A percentile compares a stretch with the other conserved stretches of the same genome.
Conservation (phyloP, 75 land plant species). For the Selaginella tamariscina region DNA sequence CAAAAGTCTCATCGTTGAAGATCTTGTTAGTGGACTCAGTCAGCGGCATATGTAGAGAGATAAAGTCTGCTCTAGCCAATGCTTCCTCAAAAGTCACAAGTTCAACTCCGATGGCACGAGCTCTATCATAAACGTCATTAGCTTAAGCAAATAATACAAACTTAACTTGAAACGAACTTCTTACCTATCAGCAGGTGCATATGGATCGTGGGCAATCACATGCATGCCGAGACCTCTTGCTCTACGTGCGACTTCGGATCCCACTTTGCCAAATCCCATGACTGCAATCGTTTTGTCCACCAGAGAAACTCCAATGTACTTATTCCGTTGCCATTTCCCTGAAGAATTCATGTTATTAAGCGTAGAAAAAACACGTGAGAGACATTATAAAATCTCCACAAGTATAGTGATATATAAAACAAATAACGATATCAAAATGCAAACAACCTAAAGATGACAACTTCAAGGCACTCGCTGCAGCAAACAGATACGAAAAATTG, state of each 20-base stretch:
- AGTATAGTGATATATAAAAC: no score
- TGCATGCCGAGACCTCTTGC: slow-evolving; percentile 59
- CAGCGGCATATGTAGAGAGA: slow-evolving; percentile 56
- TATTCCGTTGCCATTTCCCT: slow-evolving; percentile 56
- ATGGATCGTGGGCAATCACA: slow-evolving; percentile 59
- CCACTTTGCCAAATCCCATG: slow-evolving; percentile 66
- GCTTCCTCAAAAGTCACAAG: slow-evolving; percentile 56
- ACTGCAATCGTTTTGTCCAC: slow-evolving; percentile 51
- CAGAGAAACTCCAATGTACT: slow-evolving; percentile 51
- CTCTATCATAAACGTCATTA: no score
- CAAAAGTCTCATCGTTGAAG: slow-evolving; percentile 42
- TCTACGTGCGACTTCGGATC: slow-evolving; percentile 56
- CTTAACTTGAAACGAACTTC: no score
- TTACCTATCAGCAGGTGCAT: slow-evolving; percentile 57
- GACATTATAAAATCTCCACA: no score
- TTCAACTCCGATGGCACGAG: slow-evolving; percentile 52
- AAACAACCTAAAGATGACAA: no score
- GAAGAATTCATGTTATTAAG: no score
- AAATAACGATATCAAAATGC: no score
- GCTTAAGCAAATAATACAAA: no score
- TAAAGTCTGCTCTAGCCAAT: slow-evolving; percentile 41
- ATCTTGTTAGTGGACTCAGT: slow-evolving; percentile 51
- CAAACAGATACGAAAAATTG: not conserved
- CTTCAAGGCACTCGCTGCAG: not conserved
- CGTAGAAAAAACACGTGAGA: no score